phyloP scores from a whole-genome alignment of 371 early-diverging fungal genomes.

The Conidiobolus incongruus region DNA sequence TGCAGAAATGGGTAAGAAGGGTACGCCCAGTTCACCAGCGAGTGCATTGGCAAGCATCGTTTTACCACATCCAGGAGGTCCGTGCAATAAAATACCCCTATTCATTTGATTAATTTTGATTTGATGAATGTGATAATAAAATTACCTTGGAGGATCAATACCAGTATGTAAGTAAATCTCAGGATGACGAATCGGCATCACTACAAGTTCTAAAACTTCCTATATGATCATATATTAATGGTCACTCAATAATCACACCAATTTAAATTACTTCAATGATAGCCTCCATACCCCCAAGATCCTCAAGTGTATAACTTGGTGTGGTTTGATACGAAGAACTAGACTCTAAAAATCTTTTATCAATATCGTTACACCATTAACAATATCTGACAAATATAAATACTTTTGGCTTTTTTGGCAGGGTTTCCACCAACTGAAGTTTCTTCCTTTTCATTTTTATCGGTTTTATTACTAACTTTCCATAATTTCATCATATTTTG shows the following conservation, averaged over 20 bases:
- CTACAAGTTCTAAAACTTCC: conserved; percentile 88
- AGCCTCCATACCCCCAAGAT: neutral
- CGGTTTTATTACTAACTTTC: too few relatives aligned
- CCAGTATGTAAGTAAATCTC: conserved; percentile 90
- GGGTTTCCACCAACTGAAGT: too few relatives aligned
- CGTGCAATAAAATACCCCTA: conserved; percentile 91
- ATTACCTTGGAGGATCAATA: conserved; percentile 90
- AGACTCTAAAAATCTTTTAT: too few relatives aligned
- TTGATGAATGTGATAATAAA: too few relatives aligned
- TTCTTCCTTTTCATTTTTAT: too few relatives aligned
- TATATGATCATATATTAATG: conserved; percentile 9
- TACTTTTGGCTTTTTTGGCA: too few relatives aligned
- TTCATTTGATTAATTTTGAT: too few relatives aligned
- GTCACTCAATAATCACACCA: neutral
- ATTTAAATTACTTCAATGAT: neutral
- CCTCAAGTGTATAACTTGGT: neutral
- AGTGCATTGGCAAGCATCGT: conserved; percentile 96
- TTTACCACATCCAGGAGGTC: conserved; percentile 99
- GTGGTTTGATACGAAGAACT: neutral
- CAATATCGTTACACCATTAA: too few relatives aligned
- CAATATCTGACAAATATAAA: too few relatives aligned
- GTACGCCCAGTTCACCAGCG: conserved; percentile 77
- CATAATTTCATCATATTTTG: too few relatives aligned
- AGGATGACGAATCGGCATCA: conserved; percentile 91
- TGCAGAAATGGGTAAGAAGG: conserved; percentile 90